Conservation (phyloP, 2,329 filamentous ascomycete genomes). For the Coniella lustricola region DNA sequence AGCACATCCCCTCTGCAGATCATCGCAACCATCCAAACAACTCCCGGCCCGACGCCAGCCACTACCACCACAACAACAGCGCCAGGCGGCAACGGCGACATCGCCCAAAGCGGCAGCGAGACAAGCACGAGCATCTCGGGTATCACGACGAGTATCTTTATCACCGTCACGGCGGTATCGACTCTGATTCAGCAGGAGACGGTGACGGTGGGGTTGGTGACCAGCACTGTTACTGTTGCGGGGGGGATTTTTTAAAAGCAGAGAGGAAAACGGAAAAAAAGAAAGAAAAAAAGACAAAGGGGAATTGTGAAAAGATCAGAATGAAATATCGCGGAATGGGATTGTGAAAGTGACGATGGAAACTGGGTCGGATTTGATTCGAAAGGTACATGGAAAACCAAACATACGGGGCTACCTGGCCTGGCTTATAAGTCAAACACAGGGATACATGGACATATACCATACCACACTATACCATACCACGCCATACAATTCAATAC, state of each 20-base stretch:
- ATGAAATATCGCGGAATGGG: too few relatives aligned
- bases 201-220: neutral
- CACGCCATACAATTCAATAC: neutral
- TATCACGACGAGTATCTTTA: constrained; percentile 11
- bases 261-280: neutral
- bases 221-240: constrained; percentile 9
- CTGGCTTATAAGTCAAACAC: neutral
- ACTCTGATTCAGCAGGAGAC: constrained; percentile 5
- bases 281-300: too few relatives aligned
- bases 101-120: constrained; percentile 1
- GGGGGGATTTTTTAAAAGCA: neutral
- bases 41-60: neutral
- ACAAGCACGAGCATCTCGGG: constrained; percentile 8
- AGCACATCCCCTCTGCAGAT: neutral
- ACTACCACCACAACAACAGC: neutral
- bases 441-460: neutral
- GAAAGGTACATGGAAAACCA: too few relatives aligned
- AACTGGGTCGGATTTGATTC: too few relatives aligned
- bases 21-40: neutral
- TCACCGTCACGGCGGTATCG: constrained; percentile 13
- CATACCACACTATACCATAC: neutral
- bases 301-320: too few relatives aligned
- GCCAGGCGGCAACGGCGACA: constrained; percentile 1
- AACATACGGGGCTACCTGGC: too few relatives aligned
- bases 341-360: too few relatives aligned